Percentiles rank a stretch among this genome's conserved stretches.
Evolutionary conservation across 2,329 filamentous ascomycete genomes (phyloP).

Genomic region (Beauveria bassiana): DNA sequence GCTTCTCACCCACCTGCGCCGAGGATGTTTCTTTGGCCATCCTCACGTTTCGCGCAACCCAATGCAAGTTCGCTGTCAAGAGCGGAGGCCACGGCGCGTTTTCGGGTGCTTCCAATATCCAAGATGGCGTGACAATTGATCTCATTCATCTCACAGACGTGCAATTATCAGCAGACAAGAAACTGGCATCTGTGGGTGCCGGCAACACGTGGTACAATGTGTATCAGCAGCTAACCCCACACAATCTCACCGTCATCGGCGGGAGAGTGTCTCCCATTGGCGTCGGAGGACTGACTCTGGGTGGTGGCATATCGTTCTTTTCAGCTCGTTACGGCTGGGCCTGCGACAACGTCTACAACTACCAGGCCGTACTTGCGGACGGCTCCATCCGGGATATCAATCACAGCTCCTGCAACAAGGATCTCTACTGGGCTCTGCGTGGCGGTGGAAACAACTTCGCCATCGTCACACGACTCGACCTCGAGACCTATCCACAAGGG

Average conservation of each 20-base stretch:
- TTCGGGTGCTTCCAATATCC: conserved; percentile 20
- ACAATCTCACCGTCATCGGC: conserved; percentile 17
- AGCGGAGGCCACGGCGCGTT: conserved; percentile 26
- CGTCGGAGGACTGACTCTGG: conserved; percentile 19
- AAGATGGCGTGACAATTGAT: conserved; percentile 23
- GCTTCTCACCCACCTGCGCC: conserved; percentile 19
- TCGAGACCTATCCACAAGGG: conserved; percentile 29
- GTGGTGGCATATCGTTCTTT: conserved; percentile 20
- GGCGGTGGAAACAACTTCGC: conserved; percentile 51
- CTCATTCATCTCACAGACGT: conserved; percentile 19
- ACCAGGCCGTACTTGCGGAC: conserved; percentile 33
- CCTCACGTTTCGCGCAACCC: conserved; percentile 18
- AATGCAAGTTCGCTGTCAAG: conserved; percentile 25
- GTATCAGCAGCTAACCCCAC: conserved; percentile 14
- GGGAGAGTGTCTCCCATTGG: conserved; percentile 18
- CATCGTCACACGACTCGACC: conserved; percentile 43
- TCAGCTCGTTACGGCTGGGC: conserved; percentile 17
- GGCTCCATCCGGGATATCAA: conserved; percentile 36
- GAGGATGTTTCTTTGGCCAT: conserved; percentile 21
- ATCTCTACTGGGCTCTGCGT: conserved; percentile 50
- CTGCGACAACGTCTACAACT: conserved; percentile 17
- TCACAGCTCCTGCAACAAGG: conserved; percentile 30
- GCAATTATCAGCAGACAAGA: conserved; percentile 13
- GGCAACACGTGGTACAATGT: conserved; percentile 18
- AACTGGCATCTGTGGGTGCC: conserved; percentile 13